Evolutionary conservation across 1,284 basidiomycete species (phyloP).

Genomic region (Austroboletus niveus): DNA sequence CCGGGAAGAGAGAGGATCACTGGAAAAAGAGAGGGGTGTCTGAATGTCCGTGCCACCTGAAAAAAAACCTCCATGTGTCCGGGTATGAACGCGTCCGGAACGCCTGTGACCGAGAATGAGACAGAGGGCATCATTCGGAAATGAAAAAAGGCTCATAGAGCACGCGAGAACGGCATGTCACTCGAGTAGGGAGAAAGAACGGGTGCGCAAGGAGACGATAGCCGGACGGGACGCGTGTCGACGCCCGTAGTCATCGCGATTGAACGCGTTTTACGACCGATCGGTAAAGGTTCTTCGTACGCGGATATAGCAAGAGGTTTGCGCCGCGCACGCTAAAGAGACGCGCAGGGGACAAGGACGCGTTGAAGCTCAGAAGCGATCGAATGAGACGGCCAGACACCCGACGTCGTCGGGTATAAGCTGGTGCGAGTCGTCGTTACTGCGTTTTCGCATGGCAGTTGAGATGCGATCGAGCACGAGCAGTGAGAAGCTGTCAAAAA

Average conservation of each 20-base stretch:
- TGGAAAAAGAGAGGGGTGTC: neutral
- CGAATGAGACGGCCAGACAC: neutral
- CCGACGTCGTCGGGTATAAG: constrained; percentile 1
- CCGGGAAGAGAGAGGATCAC: neutral
- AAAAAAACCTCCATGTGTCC: constrained; percentile 3
- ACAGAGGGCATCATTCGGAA: neutral
- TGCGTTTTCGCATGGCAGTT: neutral
- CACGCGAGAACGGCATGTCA: neutral
- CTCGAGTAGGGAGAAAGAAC: neutral
- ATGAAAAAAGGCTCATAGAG: neutral
- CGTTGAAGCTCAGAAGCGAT: constrained; percentile 11
- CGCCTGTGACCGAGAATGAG: neutral
- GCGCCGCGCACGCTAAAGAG: neutral
- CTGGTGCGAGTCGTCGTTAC: neutral
- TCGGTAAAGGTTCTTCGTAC: neutral
- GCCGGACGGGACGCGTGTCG: neutral
- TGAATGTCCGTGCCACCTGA: neutral
- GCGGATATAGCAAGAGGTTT: constrained; percentile 13
- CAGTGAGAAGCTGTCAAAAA: too few species aligned
- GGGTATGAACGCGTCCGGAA: neutral
- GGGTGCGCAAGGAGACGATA: neutral
- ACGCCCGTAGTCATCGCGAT: constrained; percentile 16
- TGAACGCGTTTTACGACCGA: constrained; percentile 3
- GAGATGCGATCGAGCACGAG: constrained; percentile 5
- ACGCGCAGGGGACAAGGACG: neutral